These are phyloP conservation scores for Microcyclospora tardicrescens DNA, from an alignment of 2,329 filamentous ascomycete genomes.

Conservation along the genomic window DNA sequence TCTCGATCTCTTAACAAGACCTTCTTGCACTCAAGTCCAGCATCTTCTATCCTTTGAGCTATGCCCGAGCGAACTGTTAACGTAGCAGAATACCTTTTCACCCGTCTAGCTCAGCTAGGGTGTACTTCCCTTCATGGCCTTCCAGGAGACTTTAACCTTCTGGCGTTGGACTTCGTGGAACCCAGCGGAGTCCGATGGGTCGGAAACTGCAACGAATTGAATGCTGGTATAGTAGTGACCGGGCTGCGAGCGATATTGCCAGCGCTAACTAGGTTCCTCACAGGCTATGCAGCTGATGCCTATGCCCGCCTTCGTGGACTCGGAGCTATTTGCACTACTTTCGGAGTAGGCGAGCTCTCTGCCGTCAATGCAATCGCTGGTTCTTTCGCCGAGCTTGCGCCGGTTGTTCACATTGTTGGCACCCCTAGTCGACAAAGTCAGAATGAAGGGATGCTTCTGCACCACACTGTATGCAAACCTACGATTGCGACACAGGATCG, in stretches of 20 bases:
- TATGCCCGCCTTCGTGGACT: constrained; percentile 36
- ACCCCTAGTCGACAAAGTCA: constrained; percentile 28
- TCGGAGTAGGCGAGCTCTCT: constrained; percentile 37
- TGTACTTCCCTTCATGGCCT: constrained; percentile 1
- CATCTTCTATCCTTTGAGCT: too few species aligned
- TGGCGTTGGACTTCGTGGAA: constrained; percentile 44
- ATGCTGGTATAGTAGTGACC: constrained; percentile 17
- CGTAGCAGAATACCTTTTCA: constrained; percentile 1
- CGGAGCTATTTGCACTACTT: constrained; percentile 34
- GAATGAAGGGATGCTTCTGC: constrained; percentile 29
- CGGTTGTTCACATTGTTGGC: constrained; percentile 36
- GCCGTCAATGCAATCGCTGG: constrained; percentile 37
- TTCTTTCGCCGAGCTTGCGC: constrained; percentile 34
- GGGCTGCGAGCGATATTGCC: too few species aligned
- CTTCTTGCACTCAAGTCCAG: too few species aligned
- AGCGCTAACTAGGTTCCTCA: too few species aligned
- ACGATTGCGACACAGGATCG: constrained; percentile 1
- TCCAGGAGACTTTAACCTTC: constrained; percentile 24
- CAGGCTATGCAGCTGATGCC: constrained; percentile 34
- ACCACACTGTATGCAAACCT: constrained; percentile 27
- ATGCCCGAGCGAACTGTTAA: too few species aligned
- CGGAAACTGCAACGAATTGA: constrained; percentile 50
- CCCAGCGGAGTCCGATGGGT: constrained; percentile 44
- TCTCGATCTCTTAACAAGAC: too few species aligned
- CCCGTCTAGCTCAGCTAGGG: neutral